phyloP scores from a whole-genome alignment of 805 yeast species.

The Candida suzukii region DNA sequence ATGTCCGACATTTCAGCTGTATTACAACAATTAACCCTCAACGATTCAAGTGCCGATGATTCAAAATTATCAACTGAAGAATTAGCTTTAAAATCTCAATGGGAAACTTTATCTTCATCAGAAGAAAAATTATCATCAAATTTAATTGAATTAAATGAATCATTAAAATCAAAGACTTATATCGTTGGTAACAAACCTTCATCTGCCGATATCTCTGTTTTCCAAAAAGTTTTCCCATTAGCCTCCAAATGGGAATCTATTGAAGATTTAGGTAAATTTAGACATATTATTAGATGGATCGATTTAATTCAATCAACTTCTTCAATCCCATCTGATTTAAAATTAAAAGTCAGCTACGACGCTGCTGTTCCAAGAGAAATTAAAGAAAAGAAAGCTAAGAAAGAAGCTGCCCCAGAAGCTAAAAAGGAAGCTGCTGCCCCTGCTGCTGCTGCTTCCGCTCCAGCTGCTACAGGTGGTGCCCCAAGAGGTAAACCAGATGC shows the following conservation, averaged over 20 bases:
- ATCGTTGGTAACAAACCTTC: constrained; percentile 62
- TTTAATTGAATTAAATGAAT: constrained; percentile 56
- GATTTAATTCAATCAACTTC: constrained; percentile 72
- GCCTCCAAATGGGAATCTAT: constrained; percentile 47
- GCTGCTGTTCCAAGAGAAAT: constrained; percentile 57
- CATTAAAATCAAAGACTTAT: constrained; percentile 64
- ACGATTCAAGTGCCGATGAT: constrained; percentile 4
- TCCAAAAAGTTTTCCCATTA: constrained; percentile 57
- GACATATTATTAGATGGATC: constrained; percentile 91
- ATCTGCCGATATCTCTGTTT: constrained; percentile 63
- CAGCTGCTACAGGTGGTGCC: constrained; percentile 3
- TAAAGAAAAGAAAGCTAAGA: constrained; percentile 28
- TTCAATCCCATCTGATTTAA: constrained; percentile 45
- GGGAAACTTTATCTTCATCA: constrained; percentile 64
- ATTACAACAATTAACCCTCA: constrained; percentile 23
- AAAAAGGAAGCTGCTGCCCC: constrained; percentile 15
- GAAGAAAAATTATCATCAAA: constrained; percentile 47
- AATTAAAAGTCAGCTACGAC: constrained; percentile 50
- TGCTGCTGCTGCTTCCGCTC: constrained; percentile 7
- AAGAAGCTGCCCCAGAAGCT: constrained; percentile 9
- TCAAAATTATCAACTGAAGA: constrained; percentile 26
- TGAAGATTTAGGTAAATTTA: constrained; percentile 51
- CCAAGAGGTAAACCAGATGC: constrained; percentile 18
- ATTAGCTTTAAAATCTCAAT: constrained; percentile 67
- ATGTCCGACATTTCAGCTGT: constrained; percentile 24